A percentile compares a stretch with the other conserved stretches of the same genome.
These are phyloP conservation scores for Spizellomyces sp. DNA, from an alignment of 192 early-diverging fungal species.

Conservation along the genomic window DNA sequence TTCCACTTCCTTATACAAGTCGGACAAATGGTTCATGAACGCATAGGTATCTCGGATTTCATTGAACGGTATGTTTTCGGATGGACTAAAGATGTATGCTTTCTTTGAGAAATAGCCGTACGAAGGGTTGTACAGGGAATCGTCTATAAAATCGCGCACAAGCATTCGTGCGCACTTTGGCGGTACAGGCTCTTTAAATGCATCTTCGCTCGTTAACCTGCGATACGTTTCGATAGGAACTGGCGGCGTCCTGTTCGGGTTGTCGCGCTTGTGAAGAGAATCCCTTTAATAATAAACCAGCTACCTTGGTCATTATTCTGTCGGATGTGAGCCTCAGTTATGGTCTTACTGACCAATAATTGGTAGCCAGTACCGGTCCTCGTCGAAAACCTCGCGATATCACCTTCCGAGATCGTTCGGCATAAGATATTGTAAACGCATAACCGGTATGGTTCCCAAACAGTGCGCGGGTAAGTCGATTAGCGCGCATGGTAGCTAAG, in stretches of 20 bases:
- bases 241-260: too few species aligned
- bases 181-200: conserved; percentile 5
- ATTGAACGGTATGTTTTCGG: conserved; percentile 53
- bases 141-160: conserved; percentile 86
- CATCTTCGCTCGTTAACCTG: conserved; percentile 20
- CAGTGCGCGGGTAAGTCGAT: too few species aligned
- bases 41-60: conserved; percentile 75
- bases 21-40: conserved; percentile 78
- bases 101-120: conserved; percentile 99
- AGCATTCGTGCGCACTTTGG: conserved; percentile 31
- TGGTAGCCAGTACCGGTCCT: too few species aligned
- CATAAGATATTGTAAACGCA: too few species aligned
- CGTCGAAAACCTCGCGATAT: too few species aligned
- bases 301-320: too few species aligned
- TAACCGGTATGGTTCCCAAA: too few species aligned
- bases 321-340: too few species aligned
- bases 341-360: too few species aligned
- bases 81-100: conserved; percentile 60
- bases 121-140: conserved; percentile 92
- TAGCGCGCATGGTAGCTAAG: too few species aligned
- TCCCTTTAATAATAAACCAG: not conserved
- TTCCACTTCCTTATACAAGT: conserved; percentile 61
- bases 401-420: too few species aligned
- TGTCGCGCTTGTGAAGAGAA: not conserved
- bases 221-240: conserved; percentile 19